Base-by-base conservation (phyloP, 2,329 filamentous ascomycete genomes). In the Ophiocordyceps unilateralis region DNA sequence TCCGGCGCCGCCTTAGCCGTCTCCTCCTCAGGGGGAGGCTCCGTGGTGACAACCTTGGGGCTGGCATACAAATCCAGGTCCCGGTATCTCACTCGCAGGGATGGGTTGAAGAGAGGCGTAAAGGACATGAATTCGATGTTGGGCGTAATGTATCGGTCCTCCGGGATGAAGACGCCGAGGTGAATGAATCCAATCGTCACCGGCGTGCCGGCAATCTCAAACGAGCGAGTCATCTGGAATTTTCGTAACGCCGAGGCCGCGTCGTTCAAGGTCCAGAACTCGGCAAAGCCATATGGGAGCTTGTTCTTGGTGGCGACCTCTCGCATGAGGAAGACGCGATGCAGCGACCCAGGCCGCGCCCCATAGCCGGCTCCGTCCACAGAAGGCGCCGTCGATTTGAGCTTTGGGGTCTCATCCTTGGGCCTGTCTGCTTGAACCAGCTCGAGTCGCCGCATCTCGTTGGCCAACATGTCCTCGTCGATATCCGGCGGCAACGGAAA, bases 261-360 rank as follows among this genome's bases (percentile, higher is more conserved):
- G 57, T 91, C 83, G 56, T 82, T 76, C 17, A 85, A 66, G 0
- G 76, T 81, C 51, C 76, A 79, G 55, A 88, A 93, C 58, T 93
- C 85, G 1, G 79, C 85, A 59, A 93, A 93, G 0, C 84, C 85
- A 52, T 85, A 93, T 50, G 79, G 75, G 69, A 83, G 83, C 42
- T 80, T 85, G 46, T 83, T 78, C 43, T 84, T 73, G 4, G 70
- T 81, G 46, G 68, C 69, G 39, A 78, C 71, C 54, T 89, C 82
- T 44, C 85, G 75, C 52, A 91, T 78, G 22, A 93, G 63, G 47
- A 91, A 74, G 2, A 91, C 76, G 42, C 85, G 76, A 47, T 81
- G 75, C 9, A 93, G 63, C n/a, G 83, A 85, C 19, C 79, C 78
- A 26, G 80, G 76, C 44, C 72, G 74, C 4, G 85, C 84, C 34